phyloP scores from a whole-genome alignment of 306 rosid genomes.

The Pyrus communis region DNA sequence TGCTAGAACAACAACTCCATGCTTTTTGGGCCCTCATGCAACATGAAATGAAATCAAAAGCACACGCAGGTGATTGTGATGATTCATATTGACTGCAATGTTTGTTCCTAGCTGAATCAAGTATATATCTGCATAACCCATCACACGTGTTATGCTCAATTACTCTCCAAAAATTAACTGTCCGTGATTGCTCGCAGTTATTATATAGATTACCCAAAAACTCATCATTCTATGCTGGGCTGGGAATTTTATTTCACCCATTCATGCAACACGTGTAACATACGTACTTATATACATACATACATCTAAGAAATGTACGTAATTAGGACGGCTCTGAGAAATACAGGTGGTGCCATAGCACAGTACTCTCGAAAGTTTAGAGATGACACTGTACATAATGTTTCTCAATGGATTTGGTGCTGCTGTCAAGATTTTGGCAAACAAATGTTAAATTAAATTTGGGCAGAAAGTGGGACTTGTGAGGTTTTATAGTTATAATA shows the following conservation, averaged over 20 bases:
- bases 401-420: neutral
- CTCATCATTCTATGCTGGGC: constrained; percentile 1
- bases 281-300: neutral
- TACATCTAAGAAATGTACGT: neutral
- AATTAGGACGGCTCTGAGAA: neutral
- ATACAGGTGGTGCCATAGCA: neutral
- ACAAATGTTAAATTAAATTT: neutral
- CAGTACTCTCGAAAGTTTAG: neutral
- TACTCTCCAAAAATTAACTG: neutral
- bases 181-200: constrained; percentile 2
- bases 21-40: constrained; percentile 5
- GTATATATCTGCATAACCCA: neutral
- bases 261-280: neutral
- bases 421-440: neutral
- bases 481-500: neutral
- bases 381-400: neutral
- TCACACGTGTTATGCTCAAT: constrained; percentile 11
- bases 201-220: neutral
- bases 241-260: neutral
- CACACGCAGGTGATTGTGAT: constrained; percentile 3
- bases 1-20: neutral
- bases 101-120: neutral
- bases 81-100: constrained; percentile 1
- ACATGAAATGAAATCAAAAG: constrained; percentile 2
- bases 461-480: constrained; percentile 1